Percentiles rank a stretch among this genome's conserved stretches.
These are phyloP conservation scores for Blastobotrys proliferans DNA, from an alignment of 1,139 yeast genomes.

Conservation along the genomic window DNA sequence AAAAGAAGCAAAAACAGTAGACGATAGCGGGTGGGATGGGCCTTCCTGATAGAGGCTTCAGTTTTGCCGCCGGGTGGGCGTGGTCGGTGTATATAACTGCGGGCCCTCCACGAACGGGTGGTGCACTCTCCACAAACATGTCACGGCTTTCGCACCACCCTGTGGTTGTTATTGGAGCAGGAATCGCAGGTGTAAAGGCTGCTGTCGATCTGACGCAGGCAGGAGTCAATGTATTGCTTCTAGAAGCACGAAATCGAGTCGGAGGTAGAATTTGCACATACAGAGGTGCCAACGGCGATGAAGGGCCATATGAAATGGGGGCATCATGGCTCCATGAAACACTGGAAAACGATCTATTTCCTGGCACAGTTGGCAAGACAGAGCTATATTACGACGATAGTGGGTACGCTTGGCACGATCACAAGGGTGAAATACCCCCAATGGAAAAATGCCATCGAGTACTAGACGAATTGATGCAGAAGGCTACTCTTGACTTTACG, in stretches of 20 bases:
- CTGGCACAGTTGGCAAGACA: constrained; percentile 31
- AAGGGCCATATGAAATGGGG: constrained; percentile 8
- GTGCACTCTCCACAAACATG: too few relatives aligned
- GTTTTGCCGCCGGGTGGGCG: too few relatives aligned
- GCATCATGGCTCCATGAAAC: constrained; percentile 92
- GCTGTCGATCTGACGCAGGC: constrained; percentile 54
- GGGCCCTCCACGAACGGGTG: too few relatives aligned
- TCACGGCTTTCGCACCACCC: too few relatives aligned
- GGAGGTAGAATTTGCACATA: constrained; percentile 45
- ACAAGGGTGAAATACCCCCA: constrained; percentile 33
- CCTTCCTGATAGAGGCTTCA: too few relatives aligned
- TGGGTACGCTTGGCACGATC: constrained; percentile 30
- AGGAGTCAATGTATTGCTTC: constrained; percentile 43
- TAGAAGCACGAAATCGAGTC: constrained; percentile 55
- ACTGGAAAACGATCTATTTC: constrained; percentile 57
- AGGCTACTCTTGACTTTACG: constrained; percentile 52
- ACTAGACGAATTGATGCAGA: constrained; percentile 54
- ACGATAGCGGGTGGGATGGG: too few relatives aligned
- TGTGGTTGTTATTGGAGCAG: constrained; percentile 53
- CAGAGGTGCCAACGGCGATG: constrained; percentile 5
- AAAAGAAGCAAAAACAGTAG: too few relatives aligned
- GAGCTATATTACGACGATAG: constrained; percentile 49
- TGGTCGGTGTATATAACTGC: too few relatives aligned
- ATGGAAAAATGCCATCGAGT: constrained; percentile 42
- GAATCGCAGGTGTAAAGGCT: constrained; percentile 77